These are phyloP conservation scores for Paraurostyla sp. DNA, from an alignment of 73 alveolate species.

Conservation along the genomic window DNA sequence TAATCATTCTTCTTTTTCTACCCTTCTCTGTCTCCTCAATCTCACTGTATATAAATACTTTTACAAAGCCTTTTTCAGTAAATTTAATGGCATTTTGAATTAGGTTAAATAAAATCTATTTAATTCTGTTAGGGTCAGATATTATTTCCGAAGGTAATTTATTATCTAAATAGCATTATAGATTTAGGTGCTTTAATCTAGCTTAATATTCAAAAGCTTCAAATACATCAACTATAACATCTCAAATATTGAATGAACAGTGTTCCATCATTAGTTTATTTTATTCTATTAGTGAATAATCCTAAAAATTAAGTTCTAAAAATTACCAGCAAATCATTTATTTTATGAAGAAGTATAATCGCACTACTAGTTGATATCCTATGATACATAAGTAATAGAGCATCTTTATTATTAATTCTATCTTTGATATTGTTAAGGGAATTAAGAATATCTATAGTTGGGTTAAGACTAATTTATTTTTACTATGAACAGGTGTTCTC, in stretches of 20 bases:
- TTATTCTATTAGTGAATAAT: constrained; percentile 20
- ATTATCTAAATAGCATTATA: neutral
- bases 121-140: constrained; percentile 26
- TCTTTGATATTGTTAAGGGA: neutral
- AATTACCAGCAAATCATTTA: constrained; percentile 12
- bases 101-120: neutral
- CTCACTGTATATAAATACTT: neutral
- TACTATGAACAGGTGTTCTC: constrained; percentile 50
- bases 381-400: constrained; percentile 1
- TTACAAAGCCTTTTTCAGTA: neutral
- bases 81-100: constrained; percentile 27
- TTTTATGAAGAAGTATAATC: neutral
- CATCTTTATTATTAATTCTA: neutral
- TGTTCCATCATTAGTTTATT: neutral
- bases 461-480: neutral
- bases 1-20: neutral
- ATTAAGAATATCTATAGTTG: neutral
- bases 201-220: constrained; percentile 29
- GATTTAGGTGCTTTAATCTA: neutral
- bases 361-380: constrained; percentile 41
- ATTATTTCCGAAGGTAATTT: neutral
- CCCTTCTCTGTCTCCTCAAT: neutral
- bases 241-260: constrained; percentile 3
- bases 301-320: neutral
- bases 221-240: neutral